Evolutionary conservation across 1,284 basidiomycete genomes (phyloP).

Genomic region (Ceratobasidium sp.): DNA sequence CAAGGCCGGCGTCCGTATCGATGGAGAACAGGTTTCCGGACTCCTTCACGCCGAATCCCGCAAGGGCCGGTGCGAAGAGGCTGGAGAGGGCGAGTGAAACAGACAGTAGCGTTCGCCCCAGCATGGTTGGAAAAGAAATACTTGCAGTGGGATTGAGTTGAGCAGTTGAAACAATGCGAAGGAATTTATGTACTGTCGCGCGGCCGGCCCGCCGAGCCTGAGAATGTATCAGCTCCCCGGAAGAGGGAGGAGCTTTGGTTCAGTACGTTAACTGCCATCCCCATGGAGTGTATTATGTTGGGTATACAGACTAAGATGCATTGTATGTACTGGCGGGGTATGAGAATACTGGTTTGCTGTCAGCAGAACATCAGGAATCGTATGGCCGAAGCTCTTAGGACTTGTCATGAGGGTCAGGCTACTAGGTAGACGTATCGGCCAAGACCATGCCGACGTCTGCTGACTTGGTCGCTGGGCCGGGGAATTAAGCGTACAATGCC

Average conservation of each 20-base stretch:
- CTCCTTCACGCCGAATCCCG: conserved; percentile 23
- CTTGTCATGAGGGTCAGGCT: not conserved
- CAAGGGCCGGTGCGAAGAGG: not conserved
- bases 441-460: not conserved
- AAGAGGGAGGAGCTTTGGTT: too few relatives aligned
- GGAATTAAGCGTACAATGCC: not conserved
- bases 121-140: not conserved
- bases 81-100: not conserved
- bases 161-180: not conserved
- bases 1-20: conserved; percentile 16
- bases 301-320: too few relatives aligned
- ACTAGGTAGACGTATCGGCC: not conserved
- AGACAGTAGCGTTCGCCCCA: not conserved
- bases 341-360: too few relatives aligned
- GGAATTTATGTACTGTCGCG: not conserved
- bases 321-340: too few relatives aligned
- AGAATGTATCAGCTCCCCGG: too few relatives aligned
- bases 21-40: conserved; percentile 12
- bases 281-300: too few relatives aligned
- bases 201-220: not conserved
- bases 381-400: not conserved
- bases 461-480: not conserved
- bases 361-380: too few relatives aligned
- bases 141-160: not conserved
- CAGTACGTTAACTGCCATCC: too few relatives aligned